Evolutionary conservation across 2,329 filamentous ascomycete species (phyloP), one percentile per base, ranked within the genome.

Genomic region (Domatiomyces globalis): DNA sequence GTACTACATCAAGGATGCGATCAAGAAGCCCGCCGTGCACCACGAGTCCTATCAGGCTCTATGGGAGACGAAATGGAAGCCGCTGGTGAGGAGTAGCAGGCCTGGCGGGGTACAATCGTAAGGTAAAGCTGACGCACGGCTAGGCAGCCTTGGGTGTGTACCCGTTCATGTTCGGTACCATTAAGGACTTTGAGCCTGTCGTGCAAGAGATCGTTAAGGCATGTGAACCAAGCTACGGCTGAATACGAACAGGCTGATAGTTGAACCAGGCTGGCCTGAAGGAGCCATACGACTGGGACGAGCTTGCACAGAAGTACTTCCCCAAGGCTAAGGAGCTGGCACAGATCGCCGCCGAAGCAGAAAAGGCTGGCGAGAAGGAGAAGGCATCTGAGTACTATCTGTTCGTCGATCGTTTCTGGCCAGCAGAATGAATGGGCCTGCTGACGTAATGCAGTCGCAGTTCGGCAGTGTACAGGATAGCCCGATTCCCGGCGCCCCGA

Each of bases 51-150:
- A 83, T 58, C 70, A 76, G 61, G 74, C 74, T 8, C 68, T 85
- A 25, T 88, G 85, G 84, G 81, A 85, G 67, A 84, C 80, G 5
- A 86, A 85, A 66, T 88, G 84, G 84, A 81, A 81, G 66, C 71
- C 75, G 58, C 80, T 80, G 4, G 80, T 82, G 67, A 51, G 75
- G 61, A 19, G 12, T 36, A 33, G 9, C 1, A 10, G 8, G 42
- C 9, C 18, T 25, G 22, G 17, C 19, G 5, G 15, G n/a, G 29
- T 18, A 25, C 5, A 6, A 7, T 45, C 2, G 9, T 4, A 20
- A 45, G 43, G 17, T n/a, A 10, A 18, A 20, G 12, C 18, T 45
- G 18, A 10, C 5, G 10, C 50, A 2, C 27, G 19, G 6, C 39
- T 54, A 74, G 73, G 80, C 77, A 64, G 65, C 66, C 36, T 80